phyloP scores from a whole-genome alignment of 257 asterid species.

The Datura wrightii region DNA sequence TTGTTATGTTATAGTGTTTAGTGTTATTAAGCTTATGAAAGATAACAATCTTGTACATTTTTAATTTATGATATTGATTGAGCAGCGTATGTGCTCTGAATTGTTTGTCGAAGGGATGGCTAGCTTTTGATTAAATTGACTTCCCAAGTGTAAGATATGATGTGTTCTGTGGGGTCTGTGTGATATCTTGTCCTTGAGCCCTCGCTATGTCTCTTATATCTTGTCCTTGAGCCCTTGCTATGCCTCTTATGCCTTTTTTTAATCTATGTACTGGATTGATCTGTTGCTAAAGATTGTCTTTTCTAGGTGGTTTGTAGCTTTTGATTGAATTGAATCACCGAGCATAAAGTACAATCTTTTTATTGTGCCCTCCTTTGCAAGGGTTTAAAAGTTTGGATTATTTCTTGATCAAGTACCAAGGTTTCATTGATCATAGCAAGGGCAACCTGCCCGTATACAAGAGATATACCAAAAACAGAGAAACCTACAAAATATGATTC shows the following conservation, averaged over 20 bases:
- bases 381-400: neutral
- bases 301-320: neutral
- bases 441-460: too few relatives aligned
- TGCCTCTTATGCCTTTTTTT: neutral
- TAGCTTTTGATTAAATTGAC: neutral
- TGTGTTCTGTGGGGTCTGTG: neutral
- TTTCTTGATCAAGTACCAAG: too few relatives aligned
- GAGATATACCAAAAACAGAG: too few relatives aligned
- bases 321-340: neutral
- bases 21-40: neutral
- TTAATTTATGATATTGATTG: slow-evolving; percentile 8
- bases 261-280: neutral
- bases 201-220: neutral
- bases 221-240: neutral
- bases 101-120: neutral
- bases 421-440: too few relatives aligned
- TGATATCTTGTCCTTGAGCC: neutral
- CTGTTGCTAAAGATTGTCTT: neutral
- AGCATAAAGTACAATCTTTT: neutral
- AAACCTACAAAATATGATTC: too few relatives aligned
- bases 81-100: neutral
- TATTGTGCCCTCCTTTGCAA: neutral
- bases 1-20: neutral
- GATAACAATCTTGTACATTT: neutral
- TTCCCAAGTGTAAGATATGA: neutral